Percentiles rank a stretch among this genome's conserved stretches.
phyloP scores from a whole-genome alignment of 805 yeast species.

The Saccharomycopsis oosterbeekiorum region DNA sequence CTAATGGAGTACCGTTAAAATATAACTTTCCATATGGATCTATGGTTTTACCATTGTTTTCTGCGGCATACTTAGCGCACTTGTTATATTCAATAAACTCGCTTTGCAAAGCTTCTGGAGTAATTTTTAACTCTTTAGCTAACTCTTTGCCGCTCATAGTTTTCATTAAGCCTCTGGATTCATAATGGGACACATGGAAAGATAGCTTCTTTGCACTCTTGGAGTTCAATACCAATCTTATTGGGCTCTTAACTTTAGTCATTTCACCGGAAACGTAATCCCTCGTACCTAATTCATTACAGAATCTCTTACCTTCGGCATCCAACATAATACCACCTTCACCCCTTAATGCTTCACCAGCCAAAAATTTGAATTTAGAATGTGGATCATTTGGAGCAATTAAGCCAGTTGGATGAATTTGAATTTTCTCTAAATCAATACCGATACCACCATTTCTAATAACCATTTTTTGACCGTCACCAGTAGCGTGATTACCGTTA shows the following conservation, averaged over 20 bases:
- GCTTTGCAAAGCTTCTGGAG: constrained; percentile 24
- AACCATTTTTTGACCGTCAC: constrained; percentile 52
- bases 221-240: constrained; percentile 40
- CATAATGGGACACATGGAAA: constrained; percentile 48
- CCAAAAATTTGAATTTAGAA: constrained; percentile 43
- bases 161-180: constrained; percentile 45
- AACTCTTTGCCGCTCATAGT: constrained; percentile 36
- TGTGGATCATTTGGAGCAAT: constrained; percentile 43
- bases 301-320: constrained; percentile 43
- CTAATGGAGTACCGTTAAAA: constrained; percentile 40
- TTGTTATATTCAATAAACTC: constrained; percentile 34
- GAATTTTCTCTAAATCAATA: constrained; percentile 56
- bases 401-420: constrained; percentile 61
- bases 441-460: constrained; percentile 42
- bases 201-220: constrained; percentile 35
- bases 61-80: constrained; percentile 24
- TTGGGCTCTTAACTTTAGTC: constrained; percentile 34
- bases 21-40: constrained; percentile 37
- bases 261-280: constrained; percentile 53
- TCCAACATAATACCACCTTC: constrained; percentile 55
- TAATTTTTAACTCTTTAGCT: constrained; percentile 31
- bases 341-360: constrained; percentile 59
- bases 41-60: constrained; percentile 25
- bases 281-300: constrained; percentile 50
- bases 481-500: constrained; percentile 52